Base-by-base conservation (phyloP, 2,329 filamentous ascomycete species). In the Cercospora nicotianae region DNA sequence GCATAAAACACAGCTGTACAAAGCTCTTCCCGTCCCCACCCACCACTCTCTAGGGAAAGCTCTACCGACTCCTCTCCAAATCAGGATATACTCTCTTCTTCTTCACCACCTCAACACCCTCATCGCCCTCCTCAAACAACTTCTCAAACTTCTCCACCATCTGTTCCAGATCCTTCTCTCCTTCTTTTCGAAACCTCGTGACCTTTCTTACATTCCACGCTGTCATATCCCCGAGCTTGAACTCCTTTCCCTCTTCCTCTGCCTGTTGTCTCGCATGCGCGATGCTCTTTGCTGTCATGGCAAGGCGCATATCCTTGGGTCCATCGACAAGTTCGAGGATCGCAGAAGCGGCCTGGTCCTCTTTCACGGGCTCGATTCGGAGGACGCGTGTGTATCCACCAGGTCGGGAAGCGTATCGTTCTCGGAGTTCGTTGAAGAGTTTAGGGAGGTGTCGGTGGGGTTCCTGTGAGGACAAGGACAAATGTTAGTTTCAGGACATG, bases 311-410 rank as follows among this genome's bases (percentile, higher is more conserved):
- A 81, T 99, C 95, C 79, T 90, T 91, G 36, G 93, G 93, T 39
- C 94, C 94, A 80, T 99, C 95, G 69, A 99, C 94, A 33, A 99
- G 87, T 81, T 98, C 93, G 59, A 99, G 89, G 71, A 99, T 94
- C 23, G 95, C 94, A 36, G 91, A 94, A 71, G 90, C 87, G 8
- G 92, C 94, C 82, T 97, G 93, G 80, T 98, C 94, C 76, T 87
- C 86, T 80, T 94, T 93, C 75, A 91, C 87, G 66, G 95, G 91
- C 81, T 98, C 94, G 72, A 96, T 93, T 73, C 93, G 92, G 59
- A 97, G 88, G 10, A 99, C 92, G 53, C 95, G 92, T 18, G 95
- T 99, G 85, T 98, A 99, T 65, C 95, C 95, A 70, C 95, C 95
- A 1, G 91, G 91, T 60, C 95, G 89, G 64, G 85, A 78, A 57